Evolutionary conservation across 2,329 filamentous ascomycete species (phyloP).

Genomic region (Alternaria rosae): DNA sequence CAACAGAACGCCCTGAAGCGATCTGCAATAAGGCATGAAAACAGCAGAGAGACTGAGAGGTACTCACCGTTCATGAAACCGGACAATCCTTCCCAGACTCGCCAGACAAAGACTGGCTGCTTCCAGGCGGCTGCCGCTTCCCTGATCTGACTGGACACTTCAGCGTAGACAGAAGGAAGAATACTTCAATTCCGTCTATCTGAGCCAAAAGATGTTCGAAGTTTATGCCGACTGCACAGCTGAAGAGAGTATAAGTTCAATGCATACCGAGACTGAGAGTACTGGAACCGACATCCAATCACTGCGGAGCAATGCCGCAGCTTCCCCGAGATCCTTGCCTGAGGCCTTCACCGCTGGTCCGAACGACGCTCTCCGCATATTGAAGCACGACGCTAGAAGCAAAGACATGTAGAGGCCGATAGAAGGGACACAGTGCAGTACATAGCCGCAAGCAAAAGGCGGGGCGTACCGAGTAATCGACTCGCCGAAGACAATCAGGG

Average conservation of each 20-base stretch:
- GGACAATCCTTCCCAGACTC: background rate
- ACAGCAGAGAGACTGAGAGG: background rate
- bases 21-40: background rate
- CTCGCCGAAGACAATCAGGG: slow-evolving; percentile 4
- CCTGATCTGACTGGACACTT: background rate
- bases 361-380: background rate
- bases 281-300: slow-evolving; percentile 24
- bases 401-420: background rate
- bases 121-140: background rate
- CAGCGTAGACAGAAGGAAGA: background rate
- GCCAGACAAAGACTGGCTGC: no score
- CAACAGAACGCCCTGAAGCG: background rate
- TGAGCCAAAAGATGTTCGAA: background rate
- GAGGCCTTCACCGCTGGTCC: slow-evolving; percentile 6
- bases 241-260: background rate
- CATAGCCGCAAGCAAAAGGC: background rate
- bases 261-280: background rate
- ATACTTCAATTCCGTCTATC: background rate
- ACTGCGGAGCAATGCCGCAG: slow-evolving; percentile 32
- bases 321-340: slow-evolving; percentile 29
- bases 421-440: background rate
- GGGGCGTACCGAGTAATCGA: background rate
- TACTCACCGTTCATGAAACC: background rate
- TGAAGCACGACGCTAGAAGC: background rate
- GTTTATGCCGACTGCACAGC: background rate